These are phyloP conservation scores for Ophiocordyceps unilateralis DNA, from an alignment of 2,329 filamentous ascomycete species.

Conservation along the genomic window DNA sequence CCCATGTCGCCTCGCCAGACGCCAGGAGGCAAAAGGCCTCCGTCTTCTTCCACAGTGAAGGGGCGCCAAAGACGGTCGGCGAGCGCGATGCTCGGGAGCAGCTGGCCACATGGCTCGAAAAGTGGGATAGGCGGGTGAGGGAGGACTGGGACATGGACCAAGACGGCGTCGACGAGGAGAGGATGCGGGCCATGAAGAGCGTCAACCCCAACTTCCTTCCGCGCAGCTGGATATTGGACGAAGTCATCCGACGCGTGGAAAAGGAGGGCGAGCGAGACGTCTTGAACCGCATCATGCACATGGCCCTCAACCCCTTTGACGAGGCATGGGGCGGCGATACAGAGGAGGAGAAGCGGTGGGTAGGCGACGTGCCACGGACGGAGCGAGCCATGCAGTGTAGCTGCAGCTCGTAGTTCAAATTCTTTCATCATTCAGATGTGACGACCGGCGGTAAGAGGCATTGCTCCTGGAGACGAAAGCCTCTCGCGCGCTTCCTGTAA, in stretches of 20 bases:
- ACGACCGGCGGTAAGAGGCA: slow-evolving; percentile 61
- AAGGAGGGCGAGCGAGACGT: slow-evolving; percentile 68
- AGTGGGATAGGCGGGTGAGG: slow-evolving; percentile 52
- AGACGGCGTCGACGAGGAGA: slow-evolving; percentile 35
- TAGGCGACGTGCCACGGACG: slow-evolving; percentile 64
- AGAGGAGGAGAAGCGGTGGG: slow-evolving; percentile 68
- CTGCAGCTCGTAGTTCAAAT: slow-evolving; percentile 56
- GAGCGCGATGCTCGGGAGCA: slow-evolving; percentile 48
- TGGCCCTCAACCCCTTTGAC: slow-evolving; percentile 70
- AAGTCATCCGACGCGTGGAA: slow-evolving; percentile 79
- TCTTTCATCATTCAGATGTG: slow-evolving; percentile 25
- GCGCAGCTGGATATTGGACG: slow-evolving; percentile 81
- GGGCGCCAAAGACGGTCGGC: slow-evolving; percentile 37
- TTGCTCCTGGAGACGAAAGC: slow-evolving; percentile 37
- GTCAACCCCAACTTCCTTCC: slow-evolving; percentile 92
- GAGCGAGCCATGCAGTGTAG: slow-evolving; percentile 82
- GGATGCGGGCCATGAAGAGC: slow-evolving; percentile 58
- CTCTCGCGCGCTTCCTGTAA: slow-evolving; percentile 57
- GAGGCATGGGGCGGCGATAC: slow-evolving; percentile 55
- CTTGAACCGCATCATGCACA: slow-evolving; percentile 59
- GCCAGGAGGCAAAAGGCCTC: slow-evolving; percentile 44
- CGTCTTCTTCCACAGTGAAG: slow-evolving; percentile 67
- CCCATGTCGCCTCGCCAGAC: slow-evolving; percentile 47
- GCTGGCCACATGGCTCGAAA: slow-evolving; percentile 65
- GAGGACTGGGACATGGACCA: slow-evolving; percentile 50